phyloP scores from a whole-genome alignment of 1,284 basidiomycete genomes.

The Cryptococcus jaspeensis region DNA sequence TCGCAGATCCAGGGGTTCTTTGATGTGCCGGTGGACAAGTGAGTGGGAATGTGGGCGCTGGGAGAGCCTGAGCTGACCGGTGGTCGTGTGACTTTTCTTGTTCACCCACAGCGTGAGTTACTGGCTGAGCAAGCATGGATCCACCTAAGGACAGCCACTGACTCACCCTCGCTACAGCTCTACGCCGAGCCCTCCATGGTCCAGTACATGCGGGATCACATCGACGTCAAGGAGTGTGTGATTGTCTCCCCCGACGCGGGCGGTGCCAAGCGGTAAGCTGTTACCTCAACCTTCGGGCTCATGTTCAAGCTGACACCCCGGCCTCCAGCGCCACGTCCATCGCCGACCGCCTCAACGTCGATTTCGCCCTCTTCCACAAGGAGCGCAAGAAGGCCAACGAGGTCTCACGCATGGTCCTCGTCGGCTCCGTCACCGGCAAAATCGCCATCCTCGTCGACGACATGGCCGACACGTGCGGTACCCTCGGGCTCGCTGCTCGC shows the following conservation, averaged over 20 bases:
- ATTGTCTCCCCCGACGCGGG: constrained; percentile 99
- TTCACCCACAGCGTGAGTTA: constrained; percentile 21
- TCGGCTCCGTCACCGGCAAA: constrained; percentile 91
- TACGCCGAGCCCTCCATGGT: constrained; percentile 97
- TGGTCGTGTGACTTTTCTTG: background rate
- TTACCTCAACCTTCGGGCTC: background rate
- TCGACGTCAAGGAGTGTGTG: constrained; percentile 78
- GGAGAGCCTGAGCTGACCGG: background rate
- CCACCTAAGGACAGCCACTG: background rate
- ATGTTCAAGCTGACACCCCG: background rate
- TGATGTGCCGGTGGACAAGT: constrained; percentile 99
- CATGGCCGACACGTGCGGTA: constrained; percentile 99
- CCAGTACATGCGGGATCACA: constrained; percentile 89
- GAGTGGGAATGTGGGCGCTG: constrained; percentile 51
- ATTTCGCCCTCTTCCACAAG: constrained; percentile 99
- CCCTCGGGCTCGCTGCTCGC: constrained; percentile 85
- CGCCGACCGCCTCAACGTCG: constrained; percentile 92
- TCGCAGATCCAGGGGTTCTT: constrained; percentile 99
- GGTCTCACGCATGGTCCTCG: constrained; percentile 97
- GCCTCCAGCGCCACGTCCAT: constrained; percentile 84
- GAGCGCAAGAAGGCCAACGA: constrained; percentile 99
- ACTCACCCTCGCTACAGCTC: constrained; percentile 59
- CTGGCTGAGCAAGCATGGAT: too few species aligned
- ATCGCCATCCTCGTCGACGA: constrained; percentile 98
- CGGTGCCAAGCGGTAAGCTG: constrained; percentile 85